Base-by-base conservation (phyloP, 106 monocot genomes). In the Dendrobium chrysotoxum region DNA sequence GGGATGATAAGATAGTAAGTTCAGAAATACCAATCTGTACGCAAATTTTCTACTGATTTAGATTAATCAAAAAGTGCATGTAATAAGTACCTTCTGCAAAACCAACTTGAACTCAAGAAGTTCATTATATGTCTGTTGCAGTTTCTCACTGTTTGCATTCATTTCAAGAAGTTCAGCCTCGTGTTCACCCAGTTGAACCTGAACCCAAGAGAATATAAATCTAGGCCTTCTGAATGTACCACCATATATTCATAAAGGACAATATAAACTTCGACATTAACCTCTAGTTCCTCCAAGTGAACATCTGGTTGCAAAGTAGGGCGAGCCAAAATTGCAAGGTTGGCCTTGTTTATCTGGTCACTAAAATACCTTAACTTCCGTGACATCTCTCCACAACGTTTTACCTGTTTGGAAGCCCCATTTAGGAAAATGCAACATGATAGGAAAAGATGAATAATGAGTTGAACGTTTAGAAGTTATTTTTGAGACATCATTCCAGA, bases 111-210 rank as follows among this genome's bases (percentile, higher is more conserved):
- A 95, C 79, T 99, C 98, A 86, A 99, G 89, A 58, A 99, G 95
- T 67, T 99, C 98, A 79, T 99, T 99, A 76, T 95, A 99, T 70
- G 98, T 84, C 16, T 91, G 95, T 21, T 65, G 85, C 74, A 99
- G 83, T 68, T 95, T 99, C 74, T 99, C 98, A 86, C 93, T 90
- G 57, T 99, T 99, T 77, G 88, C 66, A 84, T 99, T 95, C 95
- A 99, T 99, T 88, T 99, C 98, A 82, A 95, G 89, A 85, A 99
- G 92, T 82, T 99, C 98, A 83, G 88, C 74, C 85, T 99, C 98
- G 86, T 92, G 95, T 72, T 99, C 95, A 86, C 83, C 82, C 53
- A 95, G 88, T 82, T 82, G 87, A 75, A 81, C 79, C 98, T 99
- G 84, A 76, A 88, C 42, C 26, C 55, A 70, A 83, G 42, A 75